phyloP scores from a whole-genome alignment of 2,329 filamentous ascomycete genomes.

The Sphaerulina musiva region DNA sequence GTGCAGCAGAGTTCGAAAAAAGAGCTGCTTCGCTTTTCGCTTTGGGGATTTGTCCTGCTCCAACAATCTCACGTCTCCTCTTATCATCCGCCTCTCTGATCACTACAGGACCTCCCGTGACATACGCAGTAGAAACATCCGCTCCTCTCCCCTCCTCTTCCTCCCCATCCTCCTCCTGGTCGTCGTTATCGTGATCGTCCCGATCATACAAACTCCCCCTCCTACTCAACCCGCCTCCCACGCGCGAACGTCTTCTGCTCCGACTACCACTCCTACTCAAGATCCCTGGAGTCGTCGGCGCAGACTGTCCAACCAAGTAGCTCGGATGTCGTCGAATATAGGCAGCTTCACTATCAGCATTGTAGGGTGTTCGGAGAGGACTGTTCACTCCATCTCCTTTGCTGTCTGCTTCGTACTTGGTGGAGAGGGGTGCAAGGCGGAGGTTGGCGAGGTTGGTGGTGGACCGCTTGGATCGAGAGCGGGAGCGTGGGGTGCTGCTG shows the following conservation, averaged over 20 bases:
- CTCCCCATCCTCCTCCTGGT: too few species aligned
- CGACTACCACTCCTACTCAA: constrained; percentile 40
- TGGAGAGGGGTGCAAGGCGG: constrained; percentile 54
- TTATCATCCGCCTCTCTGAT: constrained; percentile 1
- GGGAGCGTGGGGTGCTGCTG: constrained; percentile 24
- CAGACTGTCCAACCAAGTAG: constrained; percentile 45
- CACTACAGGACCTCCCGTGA: not conserved
- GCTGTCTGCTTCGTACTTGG: constrained; percentile 36
- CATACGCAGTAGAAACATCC: not conserved
- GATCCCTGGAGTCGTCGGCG: constrained; percentile 45
- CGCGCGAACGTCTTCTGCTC: constrained; percentile 29
- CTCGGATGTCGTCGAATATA: constrained; percentile 35
- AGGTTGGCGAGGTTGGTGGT: constrained; percentile 55
- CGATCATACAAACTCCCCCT: constrained; percentile 29
- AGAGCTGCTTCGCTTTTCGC: constrained; percentile 43
- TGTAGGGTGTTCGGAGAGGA: constrained; percentile 24
- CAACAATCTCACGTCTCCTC: constrained; percentile 18
- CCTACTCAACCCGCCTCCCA: constrained; percentile 31
- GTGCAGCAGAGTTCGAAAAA: not conserved
- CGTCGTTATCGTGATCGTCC: constrained; percentile 11
- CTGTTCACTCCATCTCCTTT: constrained; percentile 29
- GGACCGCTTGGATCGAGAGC: constrained; percentile 43
- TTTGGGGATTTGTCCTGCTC: constrained; percentile 36
- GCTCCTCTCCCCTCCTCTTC: not conserved
- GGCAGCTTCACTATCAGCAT: constrained; percentile 20